Percentiles rank a stretch among this genome's conserved stretches.
Evolutionary conservation across 2,329 filamentous ascomycete genomes (phyloP).

Genomic region (Elsinoe fawcettii): DNA sequence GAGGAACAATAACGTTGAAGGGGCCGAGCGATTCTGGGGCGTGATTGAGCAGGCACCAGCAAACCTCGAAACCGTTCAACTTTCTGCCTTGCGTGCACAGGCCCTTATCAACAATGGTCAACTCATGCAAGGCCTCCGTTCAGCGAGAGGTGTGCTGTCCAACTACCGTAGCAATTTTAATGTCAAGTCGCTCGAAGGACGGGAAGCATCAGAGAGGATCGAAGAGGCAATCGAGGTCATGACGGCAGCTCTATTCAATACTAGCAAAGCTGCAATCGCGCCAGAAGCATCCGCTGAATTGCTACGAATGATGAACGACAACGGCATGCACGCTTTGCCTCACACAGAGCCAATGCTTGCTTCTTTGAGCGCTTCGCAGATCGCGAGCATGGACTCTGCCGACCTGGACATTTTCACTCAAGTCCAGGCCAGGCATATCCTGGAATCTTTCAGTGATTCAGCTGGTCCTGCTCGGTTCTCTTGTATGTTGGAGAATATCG

Average conservation of each 20-base stretch:
- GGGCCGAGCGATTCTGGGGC: constrained; percentile 74
- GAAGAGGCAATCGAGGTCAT: constrained; percentile 76
- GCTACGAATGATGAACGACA: constrained; percentile 58
- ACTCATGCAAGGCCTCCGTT: constrained; percentile 68
- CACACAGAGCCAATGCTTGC: constrained; percentile 54
- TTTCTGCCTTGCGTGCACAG: constrained; percentile 82
- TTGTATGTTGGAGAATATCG: constrained; percentile 52
- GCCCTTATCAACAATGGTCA: constrained; percentile 80
- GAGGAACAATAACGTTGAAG: constrained; percentile 68
- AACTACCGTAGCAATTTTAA: constrained; percentile 61
- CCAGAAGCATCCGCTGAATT: constrained; percentile 51
- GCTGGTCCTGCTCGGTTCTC: constrained; percentile 54
- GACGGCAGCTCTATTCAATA: constrained; percentile 49
- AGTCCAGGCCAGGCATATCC: constrained; percentile 48
- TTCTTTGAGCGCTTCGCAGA: constrained; percentile 51
- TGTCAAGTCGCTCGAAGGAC: constrained; percentile 39
- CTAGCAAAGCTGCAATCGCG: constrained; percentile 41
- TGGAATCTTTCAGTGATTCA: constrained; percentile 44
- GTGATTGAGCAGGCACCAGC: constrained; percentile 57
- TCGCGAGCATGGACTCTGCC: constrained; percentile 46
- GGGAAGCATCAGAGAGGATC: constrained; percentile 65
- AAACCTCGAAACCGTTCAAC: constrained; percentile 67
- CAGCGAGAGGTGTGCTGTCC: constrained; percentile 80
- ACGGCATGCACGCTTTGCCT: constrained; percentile 53
- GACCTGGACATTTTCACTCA: constrained; percentile 54